phyloP scores from a whole-genome alignment of 2,329 filamentous ascomycete genomes.

The Aspergillus latus region DNA sequence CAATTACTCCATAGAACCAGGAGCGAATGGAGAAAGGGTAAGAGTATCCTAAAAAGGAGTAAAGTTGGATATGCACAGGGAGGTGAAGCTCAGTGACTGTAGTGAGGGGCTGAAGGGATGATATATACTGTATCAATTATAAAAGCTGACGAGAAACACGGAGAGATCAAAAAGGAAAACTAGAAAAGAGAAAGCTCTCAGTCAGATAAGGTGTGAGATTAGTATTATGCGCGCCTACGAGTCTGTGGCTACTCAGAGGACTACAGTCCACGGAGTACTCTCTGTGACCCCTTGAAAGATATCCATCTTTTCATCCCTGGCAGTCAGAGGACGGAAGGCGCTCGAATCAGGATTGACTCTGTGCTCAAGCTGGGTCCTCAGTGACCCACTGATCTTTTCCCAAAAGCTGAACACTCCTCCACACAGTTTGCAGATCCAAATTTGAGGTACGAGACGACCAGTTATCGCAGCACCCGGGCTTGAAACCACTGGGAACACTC shows the following conservation, averaged over 20 bases:
- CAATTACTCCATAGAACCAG: not conserved
- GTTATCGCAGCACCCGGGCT: not conserved
- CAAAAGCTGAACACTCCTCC: slow-evolving; percentile 18
- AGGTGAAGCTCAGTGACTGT: slow-evolving; percentile 2
- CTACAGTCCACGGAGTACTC: too few species aligned
- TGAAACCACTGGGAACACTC: not conserved
- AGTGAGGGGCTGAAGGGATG: not conserved
- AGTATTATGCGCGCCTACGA: not conserved
- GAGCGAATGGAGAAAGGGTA: not conserved
- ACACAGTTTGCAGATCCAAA: slow-evolving; percentile 30
- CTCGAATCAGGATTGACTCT: slow-evolving; percentile 11
- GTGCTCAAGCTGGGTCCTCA: slow-evolving; percentile 9
- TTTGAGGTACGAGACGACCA: slow-evolving; percentile 16
- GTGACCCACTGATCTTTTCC: slow-evolving; percentile 15
- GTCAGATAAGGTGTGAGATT: not conserved
- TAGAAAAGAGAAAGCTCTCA: not conserved
- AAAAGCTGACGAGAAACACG: not conserved
- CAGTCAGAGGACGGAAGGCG: not conserved
- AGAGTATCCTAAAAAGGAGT: slow-evolving; percentile 7
- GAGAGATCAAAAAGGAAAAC: slow-evolving; percentile 5
- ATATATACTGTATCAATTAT: not conserved
- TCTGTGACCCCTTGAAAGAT: not conserved
- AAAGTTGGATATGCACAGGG: slow-evolving; percentile 5
- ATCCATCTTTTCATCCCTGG: slow-evolving; percentile 2
- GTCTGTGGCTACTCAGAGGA: not conserved